Base-by-base conservation (phyloP, 305 asterid species). In the Ajuga reptans region DNA sequence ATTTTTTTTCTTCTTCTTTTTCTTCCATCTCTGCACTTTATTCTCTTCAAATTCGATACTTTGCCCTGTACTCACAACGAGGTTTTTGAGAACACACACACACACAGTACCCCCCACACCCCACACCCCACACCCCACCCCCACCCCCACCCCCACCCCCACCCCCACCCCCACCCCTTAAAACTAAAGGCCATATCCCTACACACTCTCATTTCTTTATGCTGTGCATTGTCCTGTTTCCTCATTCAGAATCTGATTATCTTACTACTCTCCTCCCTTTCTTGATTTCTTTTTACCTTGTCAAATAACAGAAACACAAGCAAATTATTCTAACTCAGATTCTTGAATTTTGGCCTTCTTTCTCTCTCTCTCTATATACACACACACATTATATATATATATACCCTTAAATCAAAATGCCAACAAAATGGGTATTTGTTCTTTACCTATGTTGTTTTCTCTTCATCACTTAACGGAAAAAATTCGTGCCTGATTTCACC, bases 1-100 rank as follows among this genome's bases (percentile, higher is more conserved):
- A 21, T 21, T 21, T 21, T 21, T 21, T 31, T 31, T 31, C 36
- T 18, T 12, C n/a, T 31, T 34, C 37, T 72, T 79, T 75, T 76
- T 64, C 65, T 73, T 64, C 68, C 78, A 56, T 49, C 43, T 65
- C 78, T 71, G 75, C 84, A 83, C 97, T 85, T 83, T 77, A 87
- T 89, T 88, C 93, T 81, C 96, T 88, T 85, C 81, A 87, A 88
- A 81, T 85, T 83, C 85, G 85, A 87, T 84, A 77, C 88, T 85
- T 87, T 72, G 87, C 87, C 71, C 85, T 64, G 83, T 81, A 54
- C 83, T 80, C 89, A 67, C 79, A 83, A 84, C 88, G 80, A 80
- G 88, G 84, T 77, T 83, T 71, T 79, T 82, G 75, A 73, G 78
- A 68, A 72, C 81, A 77, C 11, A 75, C 63, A 71, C 70, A 11